Evolutionary conservation across 306 rosid species (phyloP).

Genomic region (Fragaria vesca): DNA sequence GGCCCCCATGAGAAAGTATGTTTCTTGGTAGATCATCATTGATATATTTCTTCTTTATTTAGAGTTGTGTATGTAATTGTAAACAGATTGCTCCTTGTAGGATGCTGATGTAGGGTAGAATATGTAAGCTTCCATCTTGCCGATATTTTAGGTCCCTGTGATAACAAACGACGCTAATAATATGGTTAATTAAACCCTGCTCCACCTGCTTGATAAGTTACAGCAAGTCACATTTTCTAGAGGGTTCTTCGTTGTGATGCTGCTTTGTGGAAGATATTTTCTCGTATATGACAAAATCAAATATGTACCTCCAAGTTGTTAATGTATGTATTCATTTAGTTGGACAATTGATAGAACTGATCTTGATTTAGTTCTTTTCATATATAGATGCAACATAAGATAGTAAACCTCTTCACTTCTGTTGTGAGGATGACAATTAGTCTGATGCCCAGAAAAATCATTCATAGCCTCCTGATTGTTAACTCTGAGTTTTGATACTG

Average conservation of each 20-base stretch:
- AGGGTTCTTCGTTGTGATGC: background rate
- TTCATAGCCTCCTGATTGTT: background rate
- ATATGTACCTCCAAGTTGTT: background rate
- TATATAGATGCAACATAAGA: background rate
- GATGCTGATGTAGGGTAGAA: background rate
- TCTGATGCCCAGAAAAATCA: background rate
- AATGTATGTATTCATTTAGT: background rate
- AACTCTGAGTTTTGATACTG: background rate
- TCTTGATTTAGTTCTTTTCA: background rate
- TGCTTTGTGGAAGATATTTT: background rate
- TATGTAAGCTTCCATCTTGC: background rate
- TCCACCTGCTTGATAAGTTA: background rate
- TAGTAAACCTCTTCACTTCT: background rate
- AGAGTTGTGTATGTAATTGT: background rate
- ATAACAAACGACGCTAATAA: background rate
- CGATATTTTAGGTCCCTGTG: background rate
- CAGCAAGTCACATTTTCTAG: background rate
- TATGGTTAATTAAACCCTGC: background rate
- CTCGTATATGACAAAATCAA: background rate
- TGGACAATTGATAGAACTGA: background rate
- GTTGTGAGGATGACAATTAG: constrained; percentile 2
- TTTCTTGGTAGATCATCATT: constrained; percentile 9
- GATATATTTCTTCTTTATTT: background rate
- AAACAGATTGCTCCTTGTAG: background rate
- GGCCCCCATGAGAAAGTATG: constrained; percentile 79